Conservation (phyloP, 805 yeast genomes). For the Saccharomycopsis sp. region DNA sequence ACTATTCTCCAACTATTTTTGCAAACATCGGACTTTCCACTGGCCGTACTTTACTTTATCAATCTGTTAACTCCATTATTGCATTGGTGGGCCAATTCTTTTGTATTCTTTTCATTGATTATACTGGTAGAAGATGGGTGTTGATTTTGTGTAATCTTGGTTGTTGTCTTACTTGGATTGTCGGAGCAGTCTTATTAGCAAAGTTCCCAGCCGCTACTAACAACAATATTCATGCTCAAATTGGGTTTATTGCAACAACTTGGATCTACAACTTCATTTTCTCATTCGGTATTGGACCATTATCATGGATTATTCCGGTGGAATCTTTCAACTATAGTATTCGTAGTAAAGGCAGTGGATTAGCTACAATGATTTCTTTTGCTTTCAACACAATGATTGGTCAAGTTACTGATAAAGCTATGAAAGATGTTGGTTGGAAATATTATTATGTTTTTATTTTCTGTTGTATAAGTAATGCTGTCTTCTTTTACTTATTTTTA, state of each 20-base stretch:
- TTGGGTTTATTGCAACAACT: no score
- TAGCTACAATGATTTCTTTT: slow-evolving; percentile 22
- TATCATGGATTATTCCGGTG: slow-evolving; percentile 18
- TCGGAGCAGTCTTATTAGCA: no score
- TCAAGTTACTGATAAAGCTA: slow-evolving; percentile 24
- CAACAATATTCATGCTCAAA: no score
- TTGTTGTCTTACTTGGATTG: no score
- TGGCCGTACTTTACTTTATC: slow-evolving; percentile 50
- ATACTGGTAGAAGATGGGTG: slow-evolving; percentile 46
- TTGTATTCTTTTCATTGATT: slow-evolving; percentile 48
- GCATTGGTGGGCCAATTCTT: slow-evolving; percentile 55
- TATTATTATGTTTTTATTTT: slow-evolving; percentile 22
- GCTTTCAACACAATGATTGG: slow-evolving; percentile 29
- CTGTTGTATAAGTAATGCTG: slow-evolving; percentile 23
- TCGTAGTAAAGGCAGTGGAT: slow-evolving; percentile 4
- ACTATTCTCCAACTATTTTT: slow-evolving; percentile 53
- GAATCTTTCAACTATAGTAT: slow-evolving; percentile 9
- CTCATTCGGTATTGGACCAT: slow-evolving; percentile 23
- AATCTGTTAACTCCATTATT: slow-evolving; percentile 60
- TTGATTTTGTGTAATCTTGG: no score
- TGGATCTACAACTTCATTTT: no score
- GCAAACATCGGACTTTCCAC: slow-evolving; percentile 40
- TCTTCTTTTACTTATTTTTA: slow-evolving; percentile 25
- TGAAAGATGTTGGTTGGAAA: slow-evolving; percentile 21
- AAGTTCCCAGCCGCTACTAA: no score